Base-by-base conservation (phyloP, 2,329 filamentous ascomycete genomes). In the Paecilomyces formosus region DNA sequence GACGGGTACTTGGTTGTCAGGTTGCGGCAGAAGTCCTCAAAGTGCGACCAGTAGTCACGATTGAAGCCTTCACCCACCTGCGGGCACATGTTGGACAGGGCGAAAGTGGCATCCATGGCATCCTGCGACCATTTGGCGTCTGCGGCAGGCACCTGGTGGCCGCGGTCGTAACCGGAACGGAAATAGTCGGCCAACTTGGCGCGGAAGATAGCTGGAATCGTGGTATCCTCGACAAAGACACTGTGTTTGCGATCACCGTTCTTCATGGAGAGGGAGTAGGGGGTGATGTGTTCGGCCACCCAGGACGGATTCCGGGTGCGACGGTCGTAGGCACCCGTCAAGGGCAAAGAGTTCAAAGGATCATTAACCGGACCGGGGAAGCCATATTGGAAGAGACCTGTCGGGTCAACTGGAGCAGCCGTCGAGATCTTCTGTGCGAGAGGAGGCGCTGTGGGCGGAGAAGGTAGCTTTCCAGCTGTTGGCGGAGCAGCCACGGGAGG, bases 31-130 rank as follows among this genome's bases (percentile, higher is more conserved):
- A 97, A 99, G 71, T 97, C 93, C 78, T 99, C 94, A 65, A 99
- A 92, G 74, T 99, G 94, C 39, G 94, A 89, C 94, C 94, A 99
- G 83, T 99, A 99, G 78, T 99, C 94, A 55, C 94, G 85, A 79
- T 99, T 99, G 82, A 99, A 99, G 60, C 94, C 94, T 72, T 97
- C 91, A 65, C 94, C 94, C 30, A 99, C 94, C 78, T 99, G 94
- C 31, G 94, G 94, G 71, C 92, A 96, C 92, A 99, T 99, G 79
- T 99, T 99, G 71, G 84, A 88, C 58, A 99, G 83, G 70, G 85
- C 88, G 71, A 99, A 99, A 2, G 94, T 99, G 59, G 90, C 90
- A 76, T 99, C 86, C 91, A 99, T 96, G 63, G 94, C 92, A 35
- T 84, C 75, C 76, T 99, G 94, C 62, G 87, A 90, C 92, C 94